Conservation (phyloP, 148 eudicot genomes). For the Rhododendron henanense region DNA sequence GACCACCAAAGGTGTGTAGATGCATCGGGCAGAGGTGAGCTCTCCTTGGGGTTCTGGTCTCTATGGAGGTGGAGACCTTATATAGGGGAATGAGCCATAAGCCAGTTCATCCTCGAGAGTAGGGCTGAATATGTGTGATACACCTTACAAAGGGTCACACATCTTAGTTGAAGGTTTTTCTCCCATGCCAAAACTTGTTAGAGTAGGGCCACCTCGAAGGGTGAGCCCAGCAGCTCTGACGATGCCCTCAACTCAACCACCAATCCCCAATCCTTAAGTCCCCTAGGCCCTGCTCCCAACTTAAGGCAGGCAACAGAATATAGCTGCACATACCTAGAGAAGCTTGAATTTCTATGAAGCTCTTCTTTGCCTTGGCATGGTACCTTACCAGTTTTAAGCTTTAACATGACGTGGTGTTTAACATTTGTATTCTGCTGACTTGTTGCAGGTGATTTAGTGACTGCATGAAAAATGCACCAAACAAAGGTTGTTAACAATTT, state of each 20-base stretch:
- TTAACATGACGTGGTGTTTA: neutral
- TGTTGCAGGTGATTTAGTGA: constrained; percentile 1
- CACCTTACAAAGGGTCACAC: neutral
- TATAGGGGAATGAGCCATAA: neutral
- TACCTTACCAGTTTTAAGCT: neutral
- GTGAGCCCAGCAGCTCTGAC: neutral
- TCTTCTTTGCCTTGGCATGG: neutral
- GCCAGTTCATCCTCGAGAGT: neutral
- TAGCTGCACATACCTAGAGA: neutral
- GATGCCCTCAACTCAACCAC: neutral
- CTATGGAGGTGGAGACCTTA: neutral
- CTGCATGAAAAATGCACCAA: neutral
- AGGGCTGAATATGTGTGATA: neutral
- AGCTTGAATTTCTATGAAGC: neutral
- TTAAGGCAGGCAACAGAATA: neutral
- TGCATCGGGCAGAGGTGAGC: neutral
- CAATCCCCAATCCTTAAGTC: neutral
- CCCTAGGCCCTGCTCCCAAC: neutral
- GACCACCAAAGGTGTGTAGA: neutral
- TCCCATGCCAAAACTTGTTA: neutral
- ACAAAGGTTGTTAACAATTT: neutral
- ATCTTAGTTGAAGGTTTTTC: neutral
- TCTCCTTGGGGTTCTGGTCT: neutral
- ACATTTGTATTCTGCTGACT: neutral
- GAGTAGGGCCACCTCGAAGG: neutral